phyloP scores from a whole-genome alignment of 75 land plant species.

The Azolla pinnata region DNA sequence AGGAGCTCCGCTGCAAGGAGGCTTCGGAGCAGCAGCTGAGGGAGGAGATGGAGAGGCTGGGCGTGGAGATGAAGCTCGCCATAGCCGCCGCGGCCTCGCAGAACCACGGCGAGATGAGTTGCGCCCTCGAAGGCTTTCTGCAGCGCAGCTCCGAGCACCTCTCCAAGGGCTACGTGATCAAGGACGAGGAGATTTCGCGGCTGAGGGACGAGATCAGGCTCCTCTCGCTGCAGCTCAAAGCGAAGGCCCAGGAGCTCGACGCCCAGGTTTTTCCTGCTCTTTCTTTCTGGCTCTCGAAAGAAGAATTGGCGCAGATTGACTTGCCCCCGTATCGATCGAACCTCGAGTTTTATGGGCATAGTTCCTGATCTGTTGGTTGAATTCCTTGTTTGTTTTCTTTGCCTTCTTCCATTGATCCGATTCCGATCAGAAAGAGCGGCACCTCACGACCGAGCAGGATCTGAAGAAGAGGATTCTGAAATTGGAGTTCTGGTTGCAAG shows the following conservation, averaged over 20 bases:
- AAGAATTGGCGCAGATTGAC: too few species aligned
- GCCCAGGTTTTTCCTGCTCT: slow-evolving; percentile 36
- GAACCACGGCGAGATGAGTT: slow-evolving; percentile 47
- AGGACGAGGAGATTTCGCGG: slow-evolving; percentile 58
- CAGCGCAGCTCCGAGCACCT: slow-evolving; percentile 49
- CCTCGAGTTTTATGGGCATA: too few species aligned
- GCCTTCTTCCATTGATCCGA: too few species aligned
- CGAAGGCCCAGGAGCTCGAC: slow-evolving; percentile 55
- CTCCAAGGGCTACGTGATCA: slow-evolving; percentile 30
- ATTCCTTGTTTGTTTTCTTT: too few species aligned
- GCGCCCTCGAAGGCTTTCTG: slow-evolving; percentile 45
- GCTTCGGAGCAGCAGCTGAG: slow-evolving; percentile 50
- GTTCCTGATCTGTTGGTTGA: too few species aligned
- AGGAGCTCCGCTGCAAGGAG: slow-evolving; percentile 46
- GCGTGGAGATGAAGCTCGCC: slow-evolving; percentile 46
- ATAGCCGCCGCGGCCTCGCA: slow-evolving; percentile 32
- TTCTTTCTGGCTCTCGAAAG: too few species aligned
- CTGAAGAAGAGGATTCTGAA: slow-evolving; percentile 65
- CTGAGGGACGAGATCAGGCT: slow-evolving; percentile 56
- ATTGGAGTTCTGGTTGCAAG: slow-evolving; percentile 74
- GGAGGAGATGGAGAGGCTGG: slow-evolving; percentile 52
- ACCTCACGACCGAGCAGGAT: slow-evolving; percentile 57
- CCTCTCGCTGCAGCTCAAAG: slow-evolving; percentile 57
- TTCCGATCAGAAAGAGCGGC: too few species aligned
- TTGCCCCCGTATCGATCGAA: too few species aligned